Evolutionary conservation across 225 moss, liverwort and hornwort genomes (phyloP).

Genomic region (Marchantia polymorpha): DNA sequence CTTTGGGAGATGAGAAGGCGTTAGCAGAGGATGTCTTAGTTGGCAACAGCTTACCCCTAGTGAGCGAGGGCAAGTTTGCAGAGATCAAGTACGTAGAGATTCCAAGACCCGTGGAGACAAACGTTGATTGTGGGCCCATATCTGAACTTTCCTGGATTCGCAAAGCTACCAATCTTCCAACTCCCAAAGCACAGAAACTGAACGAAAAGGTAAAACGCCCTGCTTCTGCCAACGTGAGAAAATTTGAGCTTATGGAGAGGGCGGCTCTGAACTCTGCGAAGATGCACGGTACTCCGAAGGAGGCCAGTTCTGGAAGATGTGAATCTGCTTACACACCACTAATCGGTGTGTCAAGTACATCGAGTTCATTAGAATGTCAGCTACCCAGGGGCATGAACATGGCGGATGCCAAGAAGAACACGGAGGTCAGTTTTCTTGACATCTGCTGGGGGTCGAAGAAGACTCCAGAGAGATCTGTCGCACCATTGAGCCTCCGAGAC

Average conservation of each 20-base stretch:
- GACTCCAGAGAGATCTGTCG: background rate
- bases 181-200: slow-evolving; percentile 7
- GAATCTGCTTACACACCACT: background rate
- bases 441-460: background rate
- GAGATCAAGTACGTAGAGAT: slow-evolving; percentile 5
- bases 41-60: background rate
- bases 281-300: slow-evolving; percentile 5
- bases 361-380: background rate
- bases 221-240: slow-evolving; percentile 27
- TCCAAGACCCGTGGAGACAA: slow-evolving; percentile 17
- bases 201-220: slow-evolving; percentile 17
- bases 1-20: background rate
- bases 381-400: background rate
- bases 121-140: background rate
- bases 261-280: slow-evolving; percentile 10
- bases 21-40: background rate
- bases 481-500: slow-evolving; percentile 11
- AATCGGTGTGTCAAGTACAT: background rate
- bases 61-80: background rate
- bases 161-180: slow-evolving; percentile 27
- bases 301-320: background rate
- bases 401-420: background rate
- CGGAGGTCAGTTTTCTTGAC: background rate
- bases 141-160: slow-evolving; percentile 30
- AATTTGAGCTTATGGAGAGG: slow-evolving; percentile 24